A percentile compares a stretch with the other conserved stretches of the same genome.
phyloP scores from a whole-genome alignment of 305 asterid species.

The Galium porrigens region DNA sequence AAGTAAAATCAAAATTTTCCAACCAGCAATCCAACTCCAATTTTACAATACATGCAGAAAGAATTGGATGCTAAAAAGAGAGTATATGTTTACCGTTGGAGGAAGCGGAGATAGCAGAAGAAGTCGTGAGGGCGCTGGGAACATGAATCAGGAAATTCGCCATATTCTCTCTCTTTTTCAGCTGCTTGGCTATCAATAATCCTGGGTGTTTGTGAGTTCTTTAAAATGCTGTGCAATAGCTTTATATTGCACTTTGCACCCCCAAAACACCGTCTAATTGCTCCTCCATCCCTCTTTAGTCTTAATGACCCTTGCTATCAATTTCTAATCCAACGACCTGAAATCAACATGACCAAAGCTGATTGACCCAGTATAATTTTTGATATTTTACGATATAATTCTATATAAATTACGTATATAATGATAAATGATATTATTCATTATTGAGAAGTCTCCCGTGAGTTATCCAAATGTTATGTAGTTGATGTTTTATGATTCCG shows the following conservation, averaged over 20 bases:
- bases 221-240: background rate
- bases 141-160: conserved; percentile 34
- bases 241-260: background rate
- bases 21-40: background rate
- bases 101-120: conserved; percentile 32
- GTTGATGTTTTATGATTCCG: too few species aligned
- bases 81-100: conserved; percentile 36
- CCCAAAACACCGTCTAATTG: background rate
- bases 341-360: too few species aligned
- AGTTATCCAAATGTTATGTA: too few species aligned
- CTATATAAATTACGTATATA: too few species aligned
- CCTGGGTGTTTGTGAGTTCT: background rate
- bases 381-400: too few species aligned
- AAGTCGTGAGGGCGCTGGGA: conserved; percentile 31
- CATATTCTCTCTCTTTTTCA: conserved; percentile 21
- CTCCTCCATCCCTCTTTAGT: background rate
- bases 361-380: too few species aligned
- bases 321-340: too few species aligned
- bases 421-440: too few species aligned
- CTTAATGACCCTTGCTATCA: too few species aligned
- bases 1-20: background rate
- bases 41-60: background rate
- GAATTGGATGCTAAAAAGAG: background rate
- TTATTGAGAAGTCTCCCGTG: too few species aligned
- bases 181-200: conserved; percentile 8